Evolutionary conservation across 352 stramenopile genomes (phyloP).

Genomic region (Aphanomyces cochlioides): DNA sequence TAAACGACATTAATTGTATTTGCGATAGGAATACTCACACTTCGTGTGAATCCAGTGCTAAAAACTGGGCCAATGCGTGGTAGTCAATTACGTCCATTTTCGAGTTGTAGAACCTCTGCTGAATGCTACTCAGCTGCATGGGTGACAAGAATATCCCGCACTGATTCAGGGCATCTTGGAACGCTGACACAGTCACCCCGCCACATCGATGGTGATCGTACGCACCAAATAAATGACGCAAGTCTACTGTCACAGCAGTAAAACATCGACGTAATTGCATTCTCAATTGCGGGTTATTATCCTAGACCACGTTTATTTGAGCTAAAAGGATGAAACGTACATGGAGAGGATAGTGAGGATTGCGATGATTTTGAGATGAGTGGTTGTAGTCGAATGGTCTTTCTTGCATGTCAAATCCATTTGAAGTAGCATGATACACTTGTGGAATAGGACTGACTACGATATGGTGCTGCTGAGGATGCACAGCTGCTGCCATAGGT

Average conservation of each 20-base stretch:
- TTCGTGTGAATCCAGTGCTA: conserved; percentile 52
- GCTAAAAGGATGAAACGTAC: background rate
- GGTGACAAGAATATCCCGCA: conserved; percentile 45
- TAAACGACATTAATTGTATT: background rate
- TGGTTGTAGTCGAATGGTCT: conserved; percentile 14
- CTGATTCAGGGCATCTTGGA: conserved; percentile 49
- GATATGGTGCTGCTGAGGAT: conserved; percentile 5
- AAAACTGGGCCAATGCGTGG: conserved; percentile 41
- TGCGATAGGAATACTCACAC: conserved; percentile 35
- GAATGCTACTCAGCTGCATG: conserved; percentile 38
- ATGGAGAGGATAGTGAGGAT: background rate
- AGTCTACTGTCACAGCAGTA: conserved; percentile 35
- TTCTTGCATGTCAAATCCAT: conserved; percentile 28
- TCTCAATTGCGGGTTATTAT: background rate
- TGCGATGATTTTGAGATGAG: background rate
- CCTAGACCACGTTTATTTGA: background rate
- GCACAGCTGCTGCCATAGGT: background rate
- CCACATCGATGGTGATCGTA: conserved; percentile 45
- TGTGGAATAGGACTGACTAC: conserved; percentile 22
- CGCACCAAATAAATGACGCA: conserved; percentile 48
- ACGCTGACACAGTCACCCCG: conserved; percentile 37
- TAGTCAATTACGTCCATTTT: conserved; percentile 53
- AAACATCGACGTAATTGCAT: conserved; percentile 25
- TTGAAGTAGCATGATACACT: conserved; percentile 12
- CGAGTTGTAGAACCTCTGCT: conserved; percentile 43